Evolutionary conservation across 2,329 filamentous ascomycete species (phyloP), one percentile per base, ranked within the genome.

Genomic region (Coniochaeta hoffmannii): DNA sequence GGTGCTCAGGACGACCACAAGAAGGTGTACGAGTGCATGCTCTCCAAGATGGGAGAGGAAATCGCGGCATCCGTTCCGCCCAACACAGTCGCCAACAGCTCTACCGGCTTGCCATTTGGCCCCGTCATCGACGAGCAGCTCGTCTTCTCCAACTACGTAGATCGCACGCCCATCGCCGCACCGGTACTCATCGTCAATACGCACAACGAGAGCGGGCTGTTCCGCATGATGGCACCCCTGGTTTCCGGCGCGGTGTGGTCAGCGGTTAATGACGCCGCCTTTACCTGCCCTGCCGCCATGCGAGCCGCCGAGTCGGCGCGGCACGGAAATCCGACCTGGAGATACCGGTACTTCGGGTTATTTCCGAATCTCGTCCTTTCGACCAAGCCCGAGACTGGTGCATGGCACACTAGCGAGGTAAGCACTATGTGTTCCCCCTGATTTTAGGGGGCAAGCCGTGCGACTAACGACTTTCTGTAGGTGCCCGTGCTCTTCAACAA

Each of bases 311-410:
- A 26, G 41, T 67, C 2, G 50, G 63, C 15, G 56, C 56, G 3
- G 3, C 36, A 58, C 1, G 62, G 62, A 1, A 63, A 64, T 15
- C 68, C 71, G 1, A 69, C 67, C 0, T 73, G 70, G 69, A 60
- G 71, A 50, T 73, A 73, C 53, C 62, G 67, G 14, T 73, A 68
- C 50, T 65, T 70, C 36, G 71, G 69, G 11, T 63, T 65, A 9
- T 73, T 71, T 53, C 67, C 68, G 6, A 66, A 72, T 38, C 61
- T 66, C 8, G 59, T 58, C 10, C 56, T 68, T 17, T 62, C 59
- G 4, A 61, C 66, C 1, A 61, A 59, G 8, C 60, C 63, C n/a
- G 58, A 65, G n/a, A 63, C 61, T 35, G 69, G 69, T 1, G 64
- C 70, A 4, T 73, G 62, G 58, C 71, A 73, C 54, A 55, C 54